These are phyloP conservation scores for Leptographium radiaticola DNA, from an alignment of 2,329 filamentous ascomycete genomes.

Conservation along the genomic window DNA sequence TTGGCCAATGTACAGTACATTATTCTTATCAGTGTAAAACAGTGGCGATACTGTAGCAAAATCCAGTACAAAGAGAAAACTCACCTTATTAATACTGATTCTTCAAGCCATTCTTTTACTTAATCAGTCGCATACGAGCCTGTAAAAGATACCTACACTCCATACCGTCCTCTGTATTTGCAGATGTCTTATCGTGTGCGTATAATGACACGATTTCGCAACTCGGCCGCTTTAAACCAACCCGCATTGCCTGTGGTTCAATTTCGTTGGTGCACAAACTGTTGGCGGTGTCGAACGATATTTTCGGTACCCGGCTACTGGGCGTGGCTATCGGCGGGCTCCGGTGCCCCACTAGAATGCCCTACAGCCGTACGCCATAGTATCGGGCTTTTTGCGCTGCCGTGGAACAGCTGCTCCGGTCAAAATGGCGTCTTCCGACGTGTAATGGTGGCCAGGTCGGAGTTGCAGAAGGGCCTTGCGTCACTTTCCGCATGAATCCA, in stretches of 20 bases:
- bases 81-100: too few species aligned
- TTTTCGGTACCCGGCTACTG: neutral
- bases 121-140: too few species aligned
- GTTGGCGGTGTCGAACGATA: slow-evolving; percentile 1
- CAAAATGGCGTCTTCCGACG: slow-evolving; percentile 11
- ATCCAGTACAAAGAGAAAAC: too few species aligned
- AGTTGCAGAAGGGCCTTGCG: neutral
- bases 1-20: too few species aligned
- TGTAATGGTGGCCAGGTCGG: neutral
- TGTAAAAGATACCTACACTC: neutral
- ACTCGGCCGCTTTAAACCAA: neutral
- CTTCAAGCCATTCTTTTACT: too few species aligned
- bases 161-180: neutral
- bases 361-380: neutral
- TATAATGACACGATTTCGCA: neutral
- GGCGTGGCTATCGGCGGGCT: slow-evolving; percentile 15
- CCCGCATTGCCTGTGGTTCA: neutral
- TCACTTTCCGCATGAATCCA: neutral
- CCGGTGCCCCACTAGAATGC: slow-evolving; percentile 9
- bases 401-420: neutral
- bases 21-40: too few species aligned
- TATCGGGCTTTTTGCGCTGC: neutral
- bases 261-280: neutral
- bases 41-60: too few species aligned
- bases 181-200: neutral